Evolutionary conservation across 2,329 filamentous ascomycete species (phyloP).

Genomic region (Onygena corvina): DNA sequence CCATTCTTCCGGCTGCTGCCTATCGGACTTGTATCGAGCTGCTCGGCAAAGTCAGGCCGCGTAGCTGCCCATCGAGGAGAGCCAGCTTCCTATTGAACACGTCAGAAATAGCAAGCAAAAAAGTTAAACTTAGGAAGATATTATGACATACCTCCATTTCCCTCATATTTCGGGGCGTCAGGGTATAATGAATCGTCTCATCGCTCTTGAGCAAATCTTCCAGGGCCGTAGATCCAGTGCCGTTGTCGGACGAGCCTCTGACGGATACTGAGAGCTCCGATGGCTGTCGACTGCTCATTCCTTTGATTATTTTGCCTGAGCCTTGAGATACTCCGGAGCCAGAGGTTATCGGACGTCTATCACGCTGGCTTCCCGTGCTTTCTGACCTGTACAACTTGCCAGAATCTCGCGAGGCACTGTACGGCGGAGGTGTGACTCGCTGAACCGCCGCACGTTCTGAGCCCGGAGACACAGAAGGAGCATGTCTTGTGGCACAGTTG

Average conservation of each 20-base stretch:
- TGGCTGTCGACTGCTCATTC: slow-evolving; percentile 28
- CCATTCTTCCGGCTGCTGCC: not conserved
- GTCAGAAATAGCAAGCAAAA: not conserved
- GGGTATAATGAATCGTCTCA: slow-evolving; percentile 68
- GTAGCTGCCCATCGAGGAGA: slow-evolving; percentile 24
- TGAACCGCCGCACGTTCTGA: slow-evolving; percentile 33
- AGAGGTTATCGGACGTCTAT: slow-evolving; percentile 30
- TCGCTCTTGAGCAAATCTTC: slow-evolving; percentile 72
- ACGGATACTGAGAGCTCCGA: not conserved
- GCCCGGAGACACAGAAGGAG: slow-evolving; percentile 17
- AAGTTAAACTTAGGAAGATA: not conserved
- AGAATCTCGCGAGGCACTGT: slow-evolving; percentile 20
- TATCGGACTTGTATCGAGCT: slow-evolving; percentile 13
- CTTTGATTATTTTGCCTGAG: slow-evolving; percentile 31
- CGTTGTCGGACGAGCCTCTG: slow-evolving; percentile 6
- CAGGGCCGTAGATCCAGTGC: slow-evolving; percentile 54
- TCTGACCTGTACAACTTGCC: slow-evolving; percentile 28
- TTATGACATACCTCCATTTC: slow-evolving; percentile 52
- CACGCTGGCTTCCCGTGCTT: slow-evolving; percentile 29
- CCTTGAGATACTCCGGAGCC: slow-evolving; percentile 32
- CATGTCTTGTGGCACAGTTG: slow-evolving; percentile 19
- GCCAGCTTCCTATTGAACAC: slow-evolving; percentile 24
- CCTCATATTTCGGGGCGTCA: slow-evolving; percentile 68
- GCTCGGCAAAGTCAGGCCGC: slow-evolving; percentile 24
- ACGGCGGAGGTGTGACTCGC: slow-evolving; percentile 26